phyloP scores from a whole-genome alignment of 495 filamentous ascomycete genomes.

The Hyphodiscus hymeniophilus region DNA sequence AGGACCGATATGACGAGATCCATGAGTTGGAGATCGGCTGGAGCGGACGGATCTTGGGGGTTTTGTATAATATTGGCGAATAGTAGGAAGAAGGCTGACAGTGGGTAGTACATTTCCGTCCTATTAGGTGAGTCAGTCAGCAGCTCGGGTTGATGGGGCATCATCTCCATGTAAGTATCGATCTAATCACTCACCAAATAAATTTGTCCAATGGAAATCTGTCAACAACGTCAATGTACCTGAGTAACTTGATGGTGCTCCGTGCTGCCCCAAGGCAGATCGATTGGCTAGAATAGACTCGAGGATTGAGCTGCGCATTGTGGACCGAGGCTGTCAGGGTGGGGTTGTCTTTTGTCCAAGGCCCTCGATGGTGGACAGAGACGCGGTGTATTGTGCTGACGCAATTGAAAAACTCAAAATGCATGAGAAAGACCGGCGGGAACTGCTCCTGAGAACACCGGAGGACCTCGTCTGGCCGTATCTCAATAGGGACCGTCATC shows the following conservation, averaged over 20 bases:
- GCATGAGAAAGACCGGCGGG: constrained; percentile 1
- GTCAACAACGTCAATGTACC: not conserved
- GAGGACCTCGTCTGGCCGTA: not conserved
- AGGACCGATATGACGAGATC: not conserved
- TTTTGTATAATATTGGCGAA: constrained; percentile 40
- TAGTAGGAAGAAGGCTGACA: constrained; percentile 36
- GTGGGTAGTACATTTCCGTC: constrained; percentile 16
- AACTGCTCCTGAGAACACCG: not conserved
- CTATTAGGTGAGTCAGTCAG: not conserved
- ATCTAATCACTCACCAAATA: not conserved
- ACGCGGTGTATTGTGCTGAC: constrained; percentile 3
- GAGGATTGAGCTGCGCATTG: not conserved
- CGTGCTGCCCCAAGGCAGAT: constrained; percentile 1
- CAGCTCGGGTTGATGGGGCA: not conserved
- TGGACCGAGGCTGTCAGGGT: not conserved
- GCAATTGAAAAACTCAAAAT: constrained; percentile 7
- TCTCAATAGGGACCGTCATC: not conserved
- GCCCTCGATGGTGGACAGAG: not conserved
- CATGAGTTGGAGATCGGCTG: constrained; percentile 7
- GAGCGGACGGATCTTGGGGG: constrained; percentile 33
- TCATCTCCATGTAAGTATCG: not conserved
- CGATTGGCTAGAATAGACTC: not conserved
- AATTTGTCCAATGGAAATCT: not conserved
- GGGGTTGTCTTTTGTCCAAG: not conserved
- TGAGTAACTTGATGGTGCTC: not conserved